phyloP scores from a whole-genome alignment of 768 basidiomycete species.

The Rhodotorula toruloides region DNA sequence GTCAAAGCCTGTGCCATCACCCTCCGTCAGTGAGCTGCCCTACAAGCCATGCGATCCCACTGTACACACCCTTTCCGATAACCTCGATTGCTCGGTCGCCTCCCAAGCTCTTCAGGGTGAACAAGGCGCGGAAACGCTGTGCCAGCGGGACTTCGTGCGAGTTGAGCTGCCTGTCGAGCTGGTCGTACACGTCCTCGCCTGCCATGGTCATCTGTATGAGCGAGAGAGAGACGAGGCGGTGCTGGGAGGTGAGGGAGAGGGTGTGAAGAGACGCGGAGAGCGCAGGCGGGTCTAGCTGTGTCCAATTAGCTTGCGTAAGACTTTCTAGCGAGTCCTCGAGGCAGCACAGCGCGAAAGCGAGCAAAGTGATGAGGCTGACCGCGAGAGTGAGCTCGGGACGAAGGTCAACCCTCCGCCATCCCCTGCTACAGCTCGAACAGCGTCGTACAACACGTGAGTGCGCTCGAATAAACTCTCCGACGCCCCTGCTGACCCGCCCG shows the following conservation, averaged over 20 bases:
- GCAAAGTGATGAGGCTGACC: no score
- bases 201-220: conserved; percentile 13
- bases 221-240: conserved; percentile 1
- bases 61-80: conserved; percentile 68
- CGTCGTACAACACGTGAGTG: no score
- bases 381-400: no score
- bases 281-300: neutral
- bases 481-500: no score
- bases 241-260: neutral
- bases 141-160: conserved; percentile 70
- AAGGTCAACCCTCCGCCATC: no score
- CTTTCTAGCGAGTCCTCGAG: no score
- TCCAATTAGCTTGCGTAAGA: no score
- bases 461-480: no score
- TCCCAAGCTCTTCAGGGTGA: conserved; percentile 77
- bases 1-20: conserved; percentile 60
- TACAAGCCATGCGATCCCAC: neutral
- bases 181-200: conserved; percentile 54
- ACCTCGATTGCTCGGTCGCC: conserved; percentile 62
- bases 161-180: conserved; percentile 77
- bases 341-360: no score
- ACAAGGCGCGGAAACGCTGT: conserved; percentile 81
- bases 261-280: neutral
- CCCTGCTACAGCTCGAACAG: no score
- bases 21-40: neutral